phyloP scores from a whole-genome alignment of 1,139 yeast genomes.

The Sugiyamaella paludigena region DNA sequence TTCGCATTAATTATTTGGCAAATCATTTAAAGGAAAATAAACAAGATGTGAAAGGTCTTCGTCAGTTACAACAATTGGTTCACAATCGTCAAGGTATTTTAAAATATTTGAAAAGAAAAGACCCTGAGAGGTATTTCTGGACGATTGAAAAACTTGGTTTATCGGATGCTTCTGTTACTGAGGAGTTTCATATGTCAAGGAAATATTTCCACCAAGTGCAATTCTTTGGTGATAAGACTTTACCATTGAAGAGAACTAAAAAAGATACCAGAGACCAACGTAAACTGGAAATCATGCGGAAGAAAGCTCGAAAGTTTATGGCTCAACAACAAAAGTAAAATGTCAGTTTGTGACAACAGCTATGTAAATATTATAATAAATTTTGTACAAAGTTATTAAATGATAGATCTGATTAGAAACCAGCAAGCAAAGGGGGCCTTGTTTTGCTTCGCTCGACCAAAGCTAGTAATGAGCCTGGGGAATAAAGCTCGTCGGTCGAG shows the following conservation, averaged over 20 bases:
- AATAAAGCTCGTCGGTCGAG: background rate
- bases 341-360: too few relatives aligned
- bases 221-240: constrained; percentile 63
- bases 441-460: too few relatives aligned
- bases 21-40: constrained; percentile 69
- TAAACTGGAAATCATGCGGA: constrained; percentile 29
- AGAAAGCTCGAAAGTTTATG: constrained; percentile 31
- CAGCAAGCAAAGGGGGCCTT: background rate
- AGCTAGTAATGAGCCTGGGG: constrained; percentile 1
- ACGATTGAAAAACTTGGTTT: constrained; percentile 84
- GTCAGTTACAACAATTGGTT: constrained; percentile 73
- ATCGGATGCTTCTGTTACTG: constrained; percentile 70
- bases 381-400: too few relatives aligned
- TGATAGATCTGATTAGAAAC: background rate
- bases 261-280: constrained; percentile 32
- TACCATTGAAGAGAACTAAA: constrained; percentile 32
- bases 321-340: constrained; percentile 9
- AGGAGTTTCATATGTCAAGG: constrained; percentile 82
- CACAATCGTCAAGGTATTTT: constrained; percentile 84
- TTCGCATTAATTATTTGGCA: constrained; percentile 74
- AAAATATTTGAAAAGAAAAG: constrained; percentile 72
- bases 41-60: constrained; percentile 69
- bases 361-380: too few relatives aligned
- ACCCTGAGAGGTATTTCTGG: constrained; percentile 81
- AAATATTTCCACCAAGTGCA: constrained; percentile 81